Evolutionary conservation across 805 yeast genomes (phyloP).

Genomic region (Wickerhamomyces chaumierensis): DNA sequence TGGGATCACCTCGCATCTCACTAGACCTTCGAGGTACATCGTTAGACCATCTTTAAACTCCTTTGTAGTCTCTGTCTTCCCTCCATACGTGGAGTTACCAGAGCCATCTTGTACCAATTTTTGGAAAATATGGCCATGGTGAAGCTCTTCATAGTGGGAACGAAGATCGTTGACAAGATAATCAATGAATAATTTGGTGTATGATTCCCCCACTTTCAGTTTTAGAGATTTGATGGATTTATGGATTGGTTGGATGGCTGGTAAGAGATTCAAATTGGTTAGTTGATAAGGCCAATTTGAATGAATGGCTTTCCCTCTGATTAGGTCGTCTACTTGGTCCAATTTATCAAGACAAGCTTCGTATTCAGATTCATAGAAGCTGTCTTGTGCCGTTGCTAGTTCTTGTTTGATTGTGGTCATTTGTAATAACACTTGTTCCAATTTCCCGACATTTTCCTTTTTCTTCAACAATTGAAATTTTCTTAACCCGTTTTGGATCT

Average conservation of each 20-base stretch:
- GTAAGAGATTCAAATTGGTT: slow-evolving; percentile 20
- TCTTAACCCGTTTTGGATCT: slow-evolving; percentile 38
- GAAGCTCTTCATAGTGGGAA: slow-evolving; percentile 38
- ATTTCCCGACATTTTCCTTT: slow-evolving; percentile 44
- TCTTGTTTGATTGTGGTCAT: slow-evolving; percentile 33
- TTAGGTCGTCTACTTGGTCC: slow-evolving; percentile 42
- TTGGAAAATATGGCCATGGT: slow-evolving; percentile 35
- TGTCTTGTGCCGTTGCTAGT: slow-evolving; percentile 37
- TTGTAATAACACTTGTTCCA: slow-evolving; percentile 51
- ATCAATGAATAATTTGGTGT: slow-evolving; percentile 44
- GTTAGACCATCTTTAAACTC: slow-evolving; percentile 24
- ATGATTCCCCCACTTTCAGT: slow-evolving; percentile 59
- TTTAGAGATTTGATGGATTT: slow-evolving; percentile 45
- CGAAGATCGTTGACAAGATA: slow-evolving; percentile 52
- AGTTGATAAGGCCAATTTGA: slow-evolving; percentile 34
- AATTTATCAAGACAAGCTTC: slow-evolving; percentile 47
- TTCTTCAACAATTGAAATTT: slow-evolving; percentile 38
- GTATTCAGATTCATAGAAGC: slow-evolving; percentile 33
- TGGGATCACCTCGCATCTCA: slow-evolving; percentile 48
- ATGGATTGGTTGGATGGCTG: slow-evolving; percentile 26
- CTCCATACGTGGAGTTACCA: no score
- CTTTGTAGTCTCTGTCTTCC: no score
- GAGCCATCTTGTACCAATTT: slow-evolving; percentile 23
- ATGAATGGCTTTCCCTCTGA: slow-evolving; percentile 42
- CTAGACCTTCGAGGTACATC: slow-evolving; percentile 41